Evolutionary conservation across 208 protist species (phyloP).

Genomic region (Crithidia bombi): DNA sequence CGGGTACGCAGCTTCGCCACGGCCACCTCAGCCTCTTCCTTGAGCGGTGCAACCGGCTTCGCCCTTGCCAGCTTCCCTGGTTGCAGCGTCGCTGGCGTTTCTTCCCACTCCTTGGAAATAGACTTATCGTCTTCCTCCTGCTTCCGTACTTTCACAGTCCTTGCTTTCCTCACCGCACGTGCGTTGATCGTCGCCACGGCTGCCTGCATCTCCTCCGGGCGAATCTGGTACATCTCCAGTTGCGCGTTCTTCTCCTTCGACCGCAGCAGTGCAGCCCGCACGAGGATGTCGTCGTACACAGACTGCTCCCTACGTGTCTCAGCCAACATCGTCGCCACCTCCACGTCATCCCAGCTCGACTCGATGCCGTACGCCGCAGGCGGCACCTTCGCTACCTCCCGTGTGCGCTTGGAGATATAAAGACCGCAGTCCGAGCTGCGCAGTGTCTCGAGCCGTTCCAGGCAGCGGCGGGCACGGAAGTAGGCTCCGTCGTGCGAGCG

Average conservation of each 20-base stretch:
- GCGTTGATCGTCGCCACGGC: not conserved
- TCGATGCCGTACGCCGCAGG: constrained; percentile 60
- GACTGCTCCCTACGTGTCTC: constrained; percentile 59
- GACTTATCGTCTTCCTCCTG: not conserved
- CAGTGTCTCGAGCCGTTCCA: constrained; percentile 38
- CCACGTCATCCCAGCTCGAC: constrained; percentile 47
- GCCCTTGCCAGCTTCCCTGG: not conserved
- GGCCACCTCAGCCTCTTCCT: not conserved
- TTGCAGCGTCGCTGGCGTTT: constrained; percentile 2
- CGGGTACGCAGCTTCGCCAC: not conserved
- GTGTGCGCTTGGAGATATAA: constrained; percentile 30
- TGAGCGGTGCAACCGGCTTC: not conserved
- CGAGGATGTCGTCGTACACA: constrained; percentile 84
- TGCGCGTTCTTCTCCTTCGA: constrained; percentile 21
- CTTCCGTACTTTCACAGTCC: not conserved
- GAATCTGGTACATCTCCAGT: constrained; percentile 30
- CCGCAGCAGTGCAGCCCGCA: constrained; percentile 56
- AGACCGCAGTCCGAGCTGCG: constrained; percentile 74
- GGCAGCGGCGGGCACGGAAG: constrained; percentile 53
- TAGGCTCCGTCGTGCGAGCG: constrained; percentile 65
- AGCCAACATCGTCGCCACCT: constrained; percentile 62
- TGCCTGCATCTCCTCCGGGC: not conserved
- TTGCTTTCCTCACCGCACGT: not conserved
- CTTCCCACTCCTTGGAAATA: not conserved
- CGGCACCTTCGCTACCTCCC: constrained; percentile 16